These are phyloP conservation scores for Antitrichia curtipendula DNA, from an alignment of 225 moss, liverwort and hornwort genomes.

Conservation along the genomic window DNA sequence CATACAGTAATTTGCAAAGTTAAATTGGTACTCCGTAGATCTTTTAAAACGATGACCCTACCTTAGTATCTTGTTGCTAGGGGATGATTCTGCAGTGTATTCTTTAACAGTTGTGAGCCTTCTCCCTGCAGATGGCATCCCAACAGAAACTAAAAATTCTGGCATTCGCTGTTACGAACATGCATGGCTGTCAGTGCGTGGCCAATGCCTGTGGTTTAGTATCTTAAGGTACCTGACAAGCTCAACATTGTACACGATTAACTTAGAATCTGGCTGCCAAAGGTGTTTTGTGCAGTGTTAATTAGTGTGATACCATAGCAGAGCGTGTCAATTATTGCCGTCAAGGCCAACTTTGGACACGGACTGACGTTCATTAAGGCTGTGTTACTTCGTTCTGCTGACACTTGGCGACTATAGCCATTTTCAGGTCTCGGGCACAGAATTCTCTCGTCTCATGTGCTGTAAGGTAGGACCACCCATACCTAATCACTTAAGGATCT, in stretches of 20 bases:
- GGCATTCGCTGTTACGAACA: background rate
- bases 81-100: background rate
- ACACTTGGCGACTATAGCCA: background rate
- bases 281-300: background rate
- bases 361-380: background rate
- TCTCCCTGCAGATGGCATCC: background rate
- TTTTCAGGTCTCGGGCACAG: background rate
- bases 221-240: background rate
- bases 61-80: background rate
- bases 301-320: background rate
- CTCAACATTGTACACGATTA: background rate
- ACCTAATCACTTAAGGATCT: no score
- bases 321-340: background rate
- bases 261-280: background rate
- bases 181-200: background rate
- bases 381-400: background rate
- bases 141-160: background rate
- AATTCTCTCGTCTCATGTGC: background rate
- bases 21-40: no score
- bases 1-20: background rate
- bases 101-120: background rate
- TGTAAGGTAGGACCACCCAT: background rate
- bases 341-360: background rate
- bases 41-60: background rate
- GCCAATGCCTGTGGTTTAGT: background rate